Base-by-base conservation (phyloP, 345 rosid genomes). In the Capsella bursapastoris region DNA sequence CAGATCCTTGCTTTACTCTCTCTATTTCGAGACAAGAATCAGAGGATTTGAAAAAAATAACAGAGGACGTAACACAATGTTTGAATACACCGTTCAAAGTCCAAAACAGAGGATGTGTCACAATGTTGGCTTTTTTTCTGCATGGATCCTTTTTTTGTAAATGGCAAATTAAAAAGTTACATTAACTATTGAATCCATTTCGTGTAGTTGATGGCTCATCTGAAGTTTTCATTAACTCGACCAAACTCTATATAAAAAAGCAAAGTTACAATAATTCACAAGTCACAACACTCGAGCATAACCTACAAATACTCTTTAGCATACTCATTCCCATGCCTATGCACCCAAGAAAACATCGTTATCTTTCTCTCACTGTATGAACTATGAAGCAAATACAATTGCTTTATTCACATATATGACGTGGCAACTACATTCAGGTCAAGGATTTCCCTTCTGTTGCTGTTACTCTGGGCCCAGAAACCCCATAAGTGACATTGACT, bases 401-500 rank as follows among this genome's bases (percentile, higher is more conserved):
- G 40, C 58, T 14, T 58, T 58, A 5, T 58, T 48, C 59, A 32
- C 52, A 59, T 59, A 59, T 50, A 16, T 16, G 48, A 12, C 55
- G 35, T 49, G 61, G 18, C 22, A 51, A 59, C 57, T 68, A 76
- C 48, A 37, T 47, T 14, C 15, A 25, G 34, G 80, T 82, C 27
- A 66, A 50, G 67, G 87, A 53, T 38, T 78, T 80, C 65, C 76
- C 82, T 59, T 80, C 83, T 47, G 73, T 83, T 38, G 73, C 57
- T 72, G 84, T 85, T 14, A 63, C 71, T 48, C 47, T 32, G 14
- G 66, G 70, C 48, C 41, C 5, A 51, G 34, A 7, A 29, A 80
- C 67, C 67, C 79, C 78, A 55, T 81, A 87, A 16, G 85, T 68
- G 52, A 76, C 85, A 78, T 86, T 88, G 47, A 80, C 96, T 44